These are phyloP conservation scores for Mallotus nudiflorus DNA, from an alignment of 345 rosid genomes.

Conservation along the genomic window DNA sequence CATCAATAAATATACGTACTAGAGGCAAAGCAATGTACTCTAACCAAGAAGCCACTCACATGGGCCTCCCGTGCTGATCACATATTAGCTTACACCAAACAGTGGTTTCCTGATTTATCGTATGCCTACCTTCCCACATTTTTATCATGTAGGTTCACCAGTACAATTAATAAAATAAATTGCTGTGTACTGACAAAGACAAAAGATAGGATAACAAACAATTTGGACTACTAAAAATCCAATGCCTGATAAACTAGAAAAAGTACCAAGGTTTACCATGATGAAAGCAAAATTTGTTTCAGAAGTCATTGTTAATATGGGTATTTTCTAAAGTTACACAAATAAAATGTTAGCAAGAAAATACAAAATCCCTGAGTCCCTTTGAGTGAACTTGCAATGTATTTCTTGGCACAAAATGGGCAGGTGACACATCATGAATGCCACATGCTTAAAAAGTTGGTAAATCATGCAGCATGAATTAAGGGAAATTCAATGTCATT, in stretches of 20 bases:
- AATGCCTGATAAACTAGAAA: background rate
- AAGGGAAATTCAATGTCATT: background rate
- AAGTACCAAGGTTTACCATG: background rate
- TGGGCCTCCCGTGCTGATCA: background rate
- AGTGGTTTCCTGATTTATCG: background rate
- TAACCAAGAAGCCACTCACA: slow-evolving; percentile 7
- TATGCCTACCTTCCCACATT: background rate
- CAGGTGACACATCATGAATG: background rate
- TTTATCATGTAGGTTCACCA: background rate
- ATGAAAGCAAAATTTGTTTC: background rate
- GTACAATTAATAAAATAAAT: background rate
- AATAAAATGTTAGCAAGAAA: background rate
- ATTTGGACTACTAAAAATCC: background rate
- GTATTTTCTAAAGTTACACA: background rate
- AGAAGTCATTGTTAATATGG: background rate
- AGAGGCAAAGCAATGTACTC: background rate
- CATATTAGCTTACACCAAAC: background rate
- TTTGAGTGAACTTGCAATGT: background rate
- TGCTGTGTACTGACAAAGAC: background rate
- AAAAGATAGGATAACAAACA: background rate
- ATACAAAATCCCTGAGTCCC: too few species aligned
- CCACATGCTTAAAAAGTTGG: background rate
- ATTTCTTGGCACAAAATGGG: background rate
- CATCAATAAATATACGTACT: background rate
- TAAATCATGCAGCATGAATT: background rate